Evolutionary conservation across 768 basidiomycete species (phyloP).

Genomic region (Macrolepiota fuliginosa): DNA sequence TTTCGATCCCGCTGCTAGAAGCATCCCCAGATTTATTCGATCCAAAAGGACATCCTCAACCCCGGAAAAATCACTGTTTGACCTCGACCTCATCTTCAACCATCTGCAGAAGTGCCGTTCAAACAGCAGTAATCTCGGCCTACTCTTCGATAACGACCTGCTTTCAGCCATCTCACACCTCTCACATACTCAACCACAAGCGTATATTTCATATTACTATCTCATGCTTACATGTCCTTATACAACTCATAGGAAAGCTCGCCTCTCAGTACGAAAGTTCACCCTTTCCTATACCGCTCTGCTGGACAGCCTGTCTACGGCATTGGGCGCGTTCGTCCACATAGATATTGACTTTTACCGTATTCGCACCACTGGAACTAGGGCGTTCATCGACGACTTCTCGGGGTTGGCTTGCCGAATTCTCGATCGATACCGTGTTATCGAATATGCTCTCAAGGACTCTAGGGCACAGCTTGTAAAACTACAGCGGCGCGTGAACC

Average conservation of each 20-base stretch:
- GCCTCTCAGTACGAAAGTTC: background rate
- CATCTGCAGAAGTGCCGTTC: background rate
- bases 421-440: background rate
- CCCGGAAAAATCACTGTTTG: background rate
- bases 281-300: background rate
- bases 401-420: background rate
- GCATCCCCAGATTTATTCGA: background rate
- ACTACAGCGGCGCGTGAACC: background rate
- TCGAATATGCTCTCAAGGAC: background rate
- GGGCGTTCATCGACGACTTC: background rate
- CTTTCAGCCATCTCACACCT: background rate
- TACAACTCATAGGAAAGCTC: background rate
- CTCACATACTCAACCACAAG: background rate
- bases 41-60: background rate
- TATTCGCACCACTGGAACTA: background rate
- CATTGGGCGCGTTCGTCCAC: background rate
- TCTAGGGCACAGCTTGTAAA: background rate
- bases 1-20: background rate
- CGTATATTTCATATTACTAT: background rate
- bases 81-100: background rate
- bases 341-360: background rate
- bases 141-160: background rate
- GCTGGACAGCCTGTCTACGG: background rate
- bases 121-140: background rate
- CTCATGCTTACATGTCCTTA: background rate